A percentile compares a stretch with the other conserved stretches of the same genome.
phyloP scores from a whole-genome alignment of 345 rosid species.

The Salix suchowensis region DNA sequence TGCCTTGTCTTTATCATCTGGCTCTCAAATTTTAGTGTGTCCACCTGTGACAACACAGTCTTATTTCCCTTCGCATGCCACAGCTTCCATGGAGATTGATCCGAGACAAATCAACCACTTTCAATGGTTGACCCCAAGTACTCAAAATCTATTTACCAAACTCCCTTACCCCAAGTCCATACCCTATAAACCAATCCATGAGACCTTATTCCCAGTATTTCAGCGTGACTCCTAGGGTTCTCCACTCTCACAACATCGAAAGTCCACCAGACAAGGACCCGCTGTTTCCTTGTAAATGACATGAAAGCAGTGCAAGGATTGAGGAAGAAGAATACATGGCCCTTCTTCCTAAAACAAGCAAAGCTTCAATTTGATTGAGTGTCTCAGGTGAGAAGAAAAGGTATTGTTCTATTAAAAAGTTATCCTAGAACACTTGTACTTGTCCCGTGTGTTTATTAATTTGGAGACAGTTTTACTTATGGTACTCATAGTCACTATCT shows the following conservation, averaged over 20 bases:
- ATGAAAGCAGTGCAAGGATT: slow-evolving; percentile 2
- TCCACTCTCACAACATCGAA: slow-evolving; percentile 18
- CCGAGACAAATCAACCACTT: slow-evolving; percentile 42
- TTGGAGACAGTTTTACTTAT: neutral
- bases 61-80: slow-evolving; percentile 12
- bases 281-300: slow-evolving; percentile 25
- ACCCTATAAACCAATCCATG: slow-evolving; percentile 17
- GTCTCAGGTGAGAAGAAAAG: slow-evolving; percentile 2
- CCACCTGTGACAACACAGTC: slow-evolving; percentile 22
- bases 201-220: slow-evolving; percentile 24
- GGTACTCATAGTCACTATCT: slow-evolving; percentile 1
- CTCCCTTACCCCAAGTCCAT: slow-evolving; percentile 12
- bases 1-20: slow-evolving; percentile 38
- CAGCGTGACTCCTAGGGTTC: slow-evolving; percentile 28
- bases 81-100: slow-evolving; percentile 10
- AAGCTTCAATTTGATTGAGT: slow-evolving; percentile 4
- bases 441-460: neutral
- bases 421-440: neutral
- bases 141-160: slow-evolving; percentile 26
- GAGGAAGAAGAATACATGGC: neutral
- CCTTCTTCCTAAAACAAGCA: neutral
- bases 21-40: slow-evolving; percentile 44
- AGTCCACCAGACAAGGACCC: slow-evolving; percentile 24
- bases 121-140: slow-evolving; percentile 41
- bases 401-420: slow-evolving; percentile 9